Base-by-base conservation (phyloP, 1,139 yeast species). In the Sugiyamaella paludigena region DNA sequence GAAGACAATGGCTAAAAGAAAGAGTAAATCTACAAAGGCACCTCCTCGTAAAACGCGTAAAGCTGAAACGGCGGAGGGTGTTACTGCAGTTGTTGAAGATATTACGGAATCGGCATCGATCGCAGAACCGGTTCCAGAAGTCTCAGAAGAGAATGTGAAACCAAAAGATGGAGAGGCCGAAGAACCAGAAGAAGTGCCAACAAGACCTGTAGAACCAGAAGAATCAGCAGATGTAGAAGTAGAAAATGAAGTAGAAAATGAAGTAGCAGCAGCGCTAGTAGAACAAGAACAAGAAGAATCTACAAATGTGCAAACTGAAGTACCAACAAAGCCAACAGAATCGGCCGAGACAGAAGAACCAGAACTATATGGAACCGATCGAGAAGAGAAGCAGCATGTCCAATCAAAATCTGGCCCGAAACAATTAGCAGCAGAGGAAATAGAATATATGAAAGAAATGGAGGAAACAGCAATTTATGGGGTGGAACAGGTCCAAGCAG, bases 41-140 rank as follows among this genome's bases (percentile, higher is more conserved):
- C 50, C 50, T 26, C 50, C 50, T n/a, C 50, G 50, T n/a, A 47
- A 47, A 34, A 43, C 47, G 27, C 37, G 50, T 13, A 47, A 47
- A 26, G 47, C 50, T 1, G 47, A 43, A n/a, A 15, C 31, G 11
- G 42, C 33, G 6, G 32, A 43, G 24, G 50, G 47, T 7, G 31
- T 32, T 7, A 19, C 40, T 11, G 38, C 26, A 11, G 34, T 16
- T 8, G 45, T 35, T n/a, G 36, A 32, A 29, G 39, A 36, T 13
- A 36, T 16, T 4, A 28, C 16, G 15, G 29, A 32, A 33, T 34
- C 37, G 16, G 36, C n/a, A n/a, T n/a, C n/a, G n/a, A n/a, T 16
- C 11, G 31, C 16, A 24, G 29, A 32, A 33, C 33, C 37, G 16
- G 36, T 36, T n/a, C 13, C 30, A 13, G 32, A 43, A 16, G 24